Base-by-base conservation (phyloP, 306 rosid genomes). In the Trifolium pratense region DNA sequence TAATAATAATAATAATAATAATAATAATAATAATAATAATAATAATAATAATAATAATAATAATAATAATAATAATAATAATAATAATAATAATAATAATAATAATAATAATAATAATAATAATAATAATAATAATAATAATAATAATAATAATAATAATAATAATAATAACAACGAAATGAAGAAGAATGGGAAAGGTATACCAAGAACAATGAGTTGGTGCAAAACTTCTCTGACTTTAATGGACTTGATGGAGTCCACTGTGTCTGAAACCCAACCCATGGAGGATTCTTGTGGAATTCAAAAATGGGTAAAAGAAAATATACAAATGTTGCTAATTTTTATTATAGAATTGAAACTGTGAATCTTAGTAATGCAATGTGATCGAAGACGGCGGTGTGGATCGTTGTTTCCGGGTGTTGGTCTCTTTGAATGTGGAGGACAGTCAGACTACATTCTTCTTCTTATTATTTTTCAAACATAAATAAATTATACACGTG, bases 171-270 rank as follows among this genome's bases (percentile, higher is more conserved):
- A n/a, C n/a, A n/a, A n/a, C n/a, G 57, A 32, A 31, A 62, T 6
- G 16, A 53, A 45, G 7, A 14, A 9, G 40, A 53, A 39, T 6
- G 21, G 25, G 29, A 9, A 1, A 57, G 23, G 62, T 71, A 46
- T 60, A 92, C 96, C 94, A 11, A 88, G 86, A 83, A 52, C 74
- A 81, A 92, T 18, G 71, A 82, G n/a, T 56, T 84, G 94, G 42
- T 70, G 63, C 43, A 87, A 76, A 78, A 64, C 64, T 53, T 79
- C 78, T 65, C 97, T 84, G 82, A 88, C 58, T 64, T 73, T 77
- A 52, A 90, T 73, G 79, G 92, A 86, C 71, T 84, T 90, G 77
- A 87, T 59, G 55, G 88, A 89, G 21, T 87, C 71, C 2, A 85
- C 29, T 40, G 82, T 55, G 34, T 85, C 90, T 52, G 80, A 78